Base-by-base conservation (phyloP, 306 rosid genomes). In the Vigna reflexopilosa region DNA sequence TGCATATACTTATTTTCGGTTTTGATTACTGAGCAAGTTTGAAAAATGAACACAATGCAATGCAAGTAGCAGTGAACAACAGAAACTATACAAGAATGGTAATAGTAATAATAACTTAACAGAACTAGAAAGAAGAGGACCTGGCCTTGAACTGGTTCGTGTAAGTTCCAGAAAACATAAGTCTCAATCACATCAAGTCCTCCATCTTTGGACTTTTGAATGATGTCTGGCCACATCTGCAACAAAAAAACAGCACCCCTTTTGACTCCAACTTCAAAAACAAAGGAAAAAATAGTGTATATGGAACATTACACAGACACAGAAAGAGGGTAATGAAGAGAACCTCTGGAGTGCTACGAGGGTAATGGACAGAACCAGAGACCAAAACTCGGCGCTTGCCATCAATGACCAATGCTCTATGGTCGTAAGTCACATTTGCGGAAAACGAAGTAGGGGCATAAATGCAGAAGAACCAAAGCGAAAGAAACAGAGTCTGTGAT, bases 211-310 rank as follows among this genome's bases (percentile, higher is more conserved):
- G 98, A 86, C 82, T 92, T 92, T 87, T 88, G 87, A 70, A 95
- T 87, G 61, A 95, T 85, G 85, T 86, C 97, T 79, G 98, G 96
- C 98, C 98, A 95, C 98, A 95, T 95, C 98, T 95, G 69, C 73
- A 80, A 70, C 50, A 71, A 30, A 49, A 74, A 81, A 59, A 82
- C 42, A 26, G 24, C 9, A 75, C 66, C 67, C 45, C 16, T 65
- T 73, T 76, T 45, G 56, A 51, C 10, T 73, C 65, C 45, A 72
- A 38, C 22, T 51, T 73, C 22, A 57, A 78, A 66, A 1, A 62
- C 61, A 52, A 48, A 51, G 7, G 12, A 42, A 20, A 62, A 40
- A 10, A 14, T 40, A 3, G 4, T 40, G 6, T 4, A 13, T 0
- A 36, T 1, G 8, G 1, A 36, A 32, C 36, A 4, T 5, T 24